phyloP scores from a whole-genome alignment of 306 rosid genomes.

The Oemleria cerasiformis region DNA sequence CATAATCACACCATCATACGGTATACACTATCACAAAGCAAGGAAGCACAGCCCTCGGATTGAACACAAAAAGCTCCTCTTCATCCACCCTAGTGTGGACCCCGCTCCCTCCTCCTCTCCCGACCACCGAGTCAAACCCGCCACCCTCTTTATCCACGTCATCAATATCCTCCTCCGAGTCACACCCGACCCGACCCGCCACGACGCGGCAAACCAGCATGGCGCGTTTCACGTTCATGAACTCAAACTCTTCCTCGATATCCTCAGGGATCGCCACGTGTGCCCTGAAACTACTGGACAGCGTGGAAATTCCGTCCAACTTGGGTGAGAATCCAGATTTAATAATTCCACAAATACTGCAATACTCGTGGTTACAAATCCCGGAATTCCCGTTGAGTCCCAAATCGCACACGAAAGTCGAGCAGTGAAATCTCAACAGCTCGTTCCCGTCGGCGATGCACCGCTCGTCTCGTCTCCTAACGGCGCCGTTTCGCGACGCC shows the following conservation, averaged over 20 bases:
- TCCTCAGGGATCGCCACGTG: conserved; percentile 84
- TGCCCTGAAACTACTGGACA: conserved; percentile 81
- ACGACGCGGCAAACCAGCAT: conserved; percentile 83
- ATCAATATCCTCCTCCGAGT: conserved; percentile 35
- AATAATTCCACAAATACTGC: conserved; percentile 76
- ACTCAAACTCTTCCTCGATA: conserved; percentile 69
- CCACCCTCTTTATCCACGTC: conserved; percentile 54
- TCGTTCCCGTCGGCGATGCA: conserved; percentile 95
- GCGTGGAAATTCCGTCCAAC: conserved; percentile 86
- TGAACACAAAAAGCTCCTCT: conserved; percentile 83
- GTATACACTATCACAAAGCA: conserved; percentile 92
- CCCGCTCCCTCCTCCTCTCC: conserved; percentile 50
- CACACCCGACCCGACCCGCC: conserved; percentile 85
- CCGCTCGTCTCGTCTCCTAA: conserved; percentile 59
- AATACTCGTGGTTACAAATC: conserved; percentile 70
- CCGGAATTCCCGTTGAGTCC: conserved; percentile 68
- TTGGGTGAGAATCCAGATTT: conserved; percentile 86
- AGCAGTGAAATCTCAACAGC: conserved; percentile 86
- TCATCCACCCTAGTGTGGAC: conserved; percentile 61
- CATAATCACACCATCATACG: conserved; percentile 33
- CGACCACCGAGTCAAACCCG: conserved; percentile 74
- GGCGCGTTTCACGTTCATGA: conserved; percentile 90
- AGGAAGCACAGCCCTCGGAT: conserved; percentile 97
- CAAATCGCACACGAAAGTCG: conserved; percentile 74
- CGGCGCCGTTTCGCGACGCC: conserved; percentile 46